phyloP scores from a whole-genome alignment of 139 green algal species.

The Coelastrella sp. region DNA sequence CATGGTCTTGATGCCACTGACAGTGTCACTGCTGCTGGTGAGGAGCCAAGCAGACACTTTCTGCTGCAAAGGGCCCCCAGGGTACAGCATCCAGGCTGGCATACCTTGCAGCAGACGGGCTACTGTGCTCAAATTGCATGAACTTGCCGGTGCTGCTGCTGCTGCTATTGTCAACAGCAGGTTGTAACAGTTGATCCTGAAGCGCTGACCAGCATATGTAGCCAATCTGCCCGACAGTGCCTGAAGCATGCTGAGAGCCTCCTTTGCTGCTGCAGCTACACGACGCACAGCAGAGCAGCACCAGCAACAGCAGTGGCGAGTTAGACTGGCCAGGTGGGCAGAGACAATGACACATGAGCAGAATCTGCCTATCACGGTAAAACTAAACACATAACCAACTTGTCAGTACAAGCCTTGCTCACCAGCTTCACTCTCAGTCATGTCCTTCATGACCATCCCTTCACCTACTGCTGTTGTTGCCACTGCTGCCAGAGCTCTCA shows the following conservation, averaged over 20 bases:
- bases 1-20: neutral
- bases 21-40: slow-evolving; percentile 11
- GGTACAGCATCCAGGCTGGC: neutral
- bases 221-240: slow-evolving; percentile 1
- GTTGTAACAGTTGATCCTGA: slow-evolving; percentile 23
- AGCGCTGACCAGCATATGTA: slow-evolving; percentile 11
- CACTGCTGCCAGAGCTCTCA: slow-evolving; percentile 37
- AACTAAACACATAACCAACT: neutral
- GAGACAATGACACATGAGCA: neutral
- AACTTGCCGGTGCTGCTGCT: slow-evolving; percentile 15
- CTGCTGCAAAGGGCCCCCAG: neutral
- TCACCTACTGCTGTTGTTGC: slow-evolving; percentile 3
- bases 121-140: neutral
- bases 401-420: neutral
- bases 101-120: neutral
- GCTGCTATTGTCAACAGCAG: slow-evolving; percentile 13
- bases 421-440: slow-evolving; percentile 6
- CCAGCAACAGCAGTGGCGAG: neutral
- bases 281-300: neutral
- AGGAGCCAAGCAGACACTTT: neutral
- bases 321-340: neutral
- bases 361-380: neutral
- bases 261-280: slow-evolving; percentile 1
- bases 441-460: neutral
- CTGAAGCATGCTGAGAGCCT: neutral